Conservation (phyloP, 768 basidiomycete species). For the Lentinula sp. region DNA sequence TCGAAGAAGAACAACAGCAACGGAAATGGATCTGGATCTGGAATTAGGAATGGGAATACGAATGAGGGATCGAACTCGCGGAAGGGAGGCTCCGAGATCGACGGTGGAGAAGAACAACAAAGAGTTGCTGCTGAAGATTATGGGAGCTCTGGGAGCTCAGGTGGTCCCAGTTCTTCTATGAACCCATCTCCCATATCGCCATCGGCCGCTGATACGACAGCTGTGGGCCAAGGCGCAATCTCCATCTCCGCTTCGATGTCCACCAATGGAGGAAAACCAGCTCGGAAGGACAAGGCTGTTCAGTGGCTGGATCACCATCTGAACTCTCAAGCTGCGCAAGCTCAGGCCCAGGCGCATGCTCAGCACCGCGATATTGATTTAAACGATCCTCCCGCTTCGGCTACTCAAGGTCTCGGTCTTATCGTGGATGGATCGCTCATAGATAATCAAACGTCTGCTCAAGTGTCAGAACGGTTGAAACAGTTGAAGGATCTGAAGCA, state of each 20-base stretch:
- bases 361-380: neutral
- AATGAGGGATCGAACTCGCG: neutral
- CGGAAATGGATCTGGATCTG: neutral
- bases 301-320: constrained; percentile 6
- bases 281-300: neutral
- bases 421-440: neutral
- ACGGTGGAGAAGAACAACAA: neutral
- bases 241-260: neutral
- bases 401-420: neutral
- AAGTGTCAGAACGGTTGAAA: neutral
- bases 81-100: neutral
- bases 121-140: neutral
- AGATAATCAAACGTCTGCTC: neutral
- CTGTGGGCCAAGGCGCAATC: neutral
- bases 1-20: neutral
- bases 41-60: neutral
- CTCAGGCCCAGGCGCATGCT: neutral
- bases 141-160: neutral
- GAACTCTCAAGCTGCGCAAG: constrained; percentile 2
- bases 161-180: neutral
- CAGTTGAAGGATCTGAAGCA: neutral
- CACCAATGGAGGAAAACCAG: neutral
- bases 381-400: neutral
- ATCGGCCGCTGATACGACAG: neutral
- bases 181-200: neutral